Evolutionary conservation across 202 grass and related monocot species (phyloP), one percentile per base, ranked within the genome.

Genomic region (Zizania palustris): DNA sequence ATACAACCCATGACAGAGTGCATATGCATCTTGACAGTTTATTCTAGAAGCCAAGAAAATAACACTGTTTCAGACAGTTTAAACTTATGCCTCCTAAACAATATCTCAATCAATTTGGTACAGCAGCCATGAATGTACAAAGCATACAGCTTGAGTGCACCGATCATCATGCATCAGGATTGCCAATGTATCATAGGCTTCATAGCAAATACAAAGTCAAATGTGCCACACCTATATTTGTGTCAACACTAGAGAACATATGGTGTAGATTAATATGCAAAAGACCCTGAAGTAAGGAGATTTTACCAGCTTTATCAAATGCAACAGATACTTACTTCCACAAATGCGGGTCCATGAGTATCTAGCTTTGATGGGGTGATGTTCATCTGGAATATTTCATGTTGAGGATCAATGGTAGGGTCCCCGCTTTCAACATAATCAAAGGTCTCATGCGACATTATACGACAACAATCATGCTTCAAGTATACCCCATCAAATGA

Each of bases 401-500:
- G 85, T 63, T 91, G 71, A 78, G 83, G 83, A 72, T 80, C 46
- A 72, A 68, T 62, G 65, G 63, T 60, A 50, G 66, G 48, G 36
- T 63, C 75, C 22, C 75, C 83, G 76, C 61, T 79, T 77, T 62
- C 66, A 67, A 82, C 18, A 36, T 53, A 44, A 73, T 45, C 40
- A 41, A 73, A 36, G 18, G 60, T 78, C 51, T 72, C 84, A 63
- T 15, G 43, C 64, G 74, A 79, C 18, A 34, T 40, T 66, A 94
- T 61, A 80, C 69, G 73, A 53, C 14, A 63, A 54, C 85, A 92
- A 67, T 92, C 75, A 71, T 89, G 83, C 67, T 88, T 85, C 81
- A 99, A 61, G 84, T 99, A 99, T 41, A 96, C 81, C 66, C 89
- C 96, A 87, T 85, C 84, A 91, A 99, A 96, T 36, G 92, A 99